Evolutionary conservation across 176 grass and related monocot species (phyloP), one percentile per base, ranked within the genome.

Genomic region (Eragrostis curvula): DNA sequence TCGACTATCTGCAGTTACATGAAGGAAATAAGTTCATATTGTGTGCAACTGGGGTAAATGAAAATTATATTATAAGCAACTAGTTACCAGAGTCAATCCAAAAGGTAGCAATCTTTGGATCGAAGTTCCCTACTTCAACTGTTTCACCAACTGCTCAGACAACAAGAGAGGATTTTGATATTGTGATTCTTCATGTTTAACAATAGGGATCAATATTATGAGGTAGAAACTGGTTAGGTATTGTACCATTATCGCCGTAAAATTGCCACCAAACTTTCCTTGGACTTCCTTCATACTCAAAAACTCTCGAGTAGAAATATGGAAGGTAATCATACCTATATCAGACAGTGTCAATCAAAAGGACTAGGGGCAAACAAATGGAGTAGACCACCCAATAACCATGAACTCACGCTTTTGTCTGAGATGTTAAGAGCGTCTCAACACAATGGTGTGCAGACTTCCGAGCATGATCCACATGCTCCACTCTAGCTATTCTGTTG

Each of bases 221-320:
- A 59, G 16, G 49, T 66, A 68, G 14, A 86, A 73, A 84, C 41
- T 83, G 74, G 21, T 28, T 70, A 43, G 40, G 61, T 78, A 71
- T 8, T 69, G 44, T 84, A 98, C 96, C 96, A 42, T 95, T 98
- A 73, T 98, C 96, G 27, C 96, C 92, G 59, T 93, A 98, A 89
- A 98, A 98, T 70, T 98, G 96, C 96, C 96, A 98, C 96, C 96
- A 98, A 67, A 98, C 24, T 91, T 95, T 98, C 82, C 90, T 91
- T 9, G 86, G 42, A 72, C 90, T 98, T 82, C 95, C 95, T 69
- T 98, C 95, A 14, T 95, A 94, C 81, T 98, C 95, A 86, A 98
- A 98, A 81, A 98, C 86, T 85, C 95, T 87, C 5, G 92, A 97
- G 69, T 97, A 97, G 90, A 97, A 97, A 70, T 91, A 97, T 29